These are phyloP conservation scores for Hygrophila difformis DNA, from an alignment of 257 asterid genomes.

Conservation along the genomic window DNA sequence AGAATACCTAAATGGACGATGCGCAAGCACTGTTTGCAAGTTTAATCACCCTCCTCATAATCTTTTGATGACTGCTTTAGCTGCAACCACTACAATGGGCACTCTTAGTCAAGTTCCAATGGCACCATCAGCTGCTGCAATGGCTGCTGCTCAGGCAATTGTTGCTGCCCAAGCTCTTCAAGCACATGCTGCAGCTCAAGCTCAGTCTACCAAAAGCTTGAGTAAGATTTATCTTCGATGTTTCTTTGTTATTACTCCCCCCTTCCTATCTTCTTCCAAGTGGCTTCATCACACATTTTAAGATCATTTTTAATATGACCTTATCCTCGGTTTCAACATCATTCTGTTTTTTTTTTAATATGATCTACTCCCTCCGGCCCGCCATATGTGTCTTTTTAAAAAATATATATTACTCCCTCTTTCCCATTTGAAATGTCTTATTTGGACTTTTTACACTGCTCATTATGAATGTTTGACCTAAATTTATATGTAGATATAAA, in stretches of 20 bases:
- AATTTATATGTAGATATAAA: too few species aligned
- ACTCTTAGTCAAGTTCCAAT: slow-evolving; percentile 84
- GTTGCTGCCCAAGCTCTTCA: slow-evolving; percentile 99
- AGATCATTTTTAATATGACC: too few species aligned
- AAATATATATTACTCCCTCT: too few species aligned
- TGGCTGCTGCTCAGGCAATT: slow-evolving; percentile 99
- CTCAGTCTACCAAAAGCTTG: slow-evolving; percentile 46
- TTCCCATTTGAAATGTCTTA: too few species aligned
- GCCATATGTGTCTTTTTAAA: too few species aligned
- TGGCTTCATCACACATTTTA: too few species aligned
- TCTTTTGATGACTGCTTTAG: slow-evolving; percentile 78
- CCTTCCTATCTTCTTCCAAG: too few species aligned
- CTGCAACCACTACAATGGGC: slow-evolving; percentile 74
- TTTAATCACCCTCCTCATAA: slow-evolving; percentile 83
- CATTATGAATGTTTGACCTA: too few species aligned
- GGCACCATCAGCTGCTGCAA: slow-evolving; percentile 99
- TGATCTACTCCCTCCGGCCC: too few species aligned
- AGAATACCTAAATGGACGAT: slow-evolving; percentile 79
- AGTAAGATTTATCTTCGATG: slow-evolving; percentile 53
- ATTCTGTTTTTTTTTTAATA: too few species aligned
- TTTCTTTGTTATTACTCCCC: slow-evolving; percentile 6
- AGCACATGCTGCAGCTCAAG: slow-evolving; percentile 94
- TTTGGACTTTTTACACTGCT: too few species aligned
- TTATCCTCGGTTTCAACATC: too few species aligned
- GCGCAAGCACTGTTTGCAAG: slow-evolving; percentile 75